phyloP scores from a whole-genome alignment of 2,329 filamentous ascomycete genomes.

The Aspergillus jensenii region DNA sequence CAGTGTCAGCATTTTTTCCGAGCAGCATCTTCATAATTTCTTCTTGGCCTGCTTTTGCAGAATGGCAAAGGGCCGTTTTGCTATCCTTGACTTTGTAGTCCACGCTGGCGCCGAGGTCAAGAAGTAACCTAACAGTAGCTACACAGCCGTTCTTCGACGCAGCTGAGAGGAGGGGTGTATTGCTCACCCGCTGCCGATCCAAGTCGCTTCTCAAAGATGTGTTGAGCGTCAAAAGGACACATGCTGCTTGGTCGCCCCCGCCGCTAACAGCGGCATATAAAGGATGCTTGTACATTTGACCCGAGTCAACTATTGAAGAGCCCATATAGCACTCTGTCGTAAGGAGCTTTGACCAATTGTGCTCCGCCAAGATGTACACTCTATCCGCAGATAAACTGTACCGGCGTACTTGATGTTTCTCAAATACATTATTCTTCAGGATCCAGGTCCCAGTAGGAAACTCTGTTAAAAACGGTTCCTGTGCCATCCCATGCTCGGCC shows the following conservation, averaged over 20 bases:
- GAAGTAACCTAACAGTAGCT: background rate
- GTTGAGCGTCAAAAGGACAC: background rate
- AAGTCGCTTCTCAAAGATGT: background rate
- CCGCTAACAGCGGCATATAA: slow-evolving; percentile 12
- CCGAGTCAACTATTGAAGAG: background rate
- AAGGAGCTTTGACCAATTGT: slow-evolving; percentile 14
- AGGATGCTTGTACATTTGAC: slow-evolving; percentile 15
- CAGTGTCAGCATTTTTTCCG: too few species aligned
- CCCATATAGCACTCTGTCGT: background rate
- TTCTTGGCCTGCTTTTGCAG: too few species aligned
- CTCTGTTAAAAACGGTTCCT: slow-evolving; percentile 21
- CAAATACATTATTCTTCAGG: slow-evolving; percentile 32
- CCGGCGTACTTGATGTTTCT: slow-evolving; percentile 29
- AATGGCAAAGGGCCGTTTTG: too few species aligned
- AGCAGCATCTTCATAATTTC: too few species aligned
- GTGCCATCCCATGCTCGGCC: slow-evolving; percentile 16
- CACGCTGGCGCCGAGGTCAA: too few species aligned
- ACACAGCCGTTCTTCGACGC: background rate
- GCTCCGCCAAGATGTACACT: slow-evolving; percentile 19
- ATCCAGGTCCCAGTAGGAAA: slow-evolving; percentile 34
- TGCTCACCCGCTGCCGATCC: too few species aligned
- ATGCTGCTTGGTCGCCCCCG: background rate
- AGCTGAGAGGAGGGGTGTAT: background rate
- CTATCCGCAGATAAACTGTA: slow-evolving; percentile 15
- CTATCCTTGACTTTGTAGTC: too few species aligned